Percentiles rank a stretch among this genome's conserved stretches.
phyloP scores from a whole-genome alignment of 1,284 basidiomycete species.

The Athelia psychrophila region DNA sequence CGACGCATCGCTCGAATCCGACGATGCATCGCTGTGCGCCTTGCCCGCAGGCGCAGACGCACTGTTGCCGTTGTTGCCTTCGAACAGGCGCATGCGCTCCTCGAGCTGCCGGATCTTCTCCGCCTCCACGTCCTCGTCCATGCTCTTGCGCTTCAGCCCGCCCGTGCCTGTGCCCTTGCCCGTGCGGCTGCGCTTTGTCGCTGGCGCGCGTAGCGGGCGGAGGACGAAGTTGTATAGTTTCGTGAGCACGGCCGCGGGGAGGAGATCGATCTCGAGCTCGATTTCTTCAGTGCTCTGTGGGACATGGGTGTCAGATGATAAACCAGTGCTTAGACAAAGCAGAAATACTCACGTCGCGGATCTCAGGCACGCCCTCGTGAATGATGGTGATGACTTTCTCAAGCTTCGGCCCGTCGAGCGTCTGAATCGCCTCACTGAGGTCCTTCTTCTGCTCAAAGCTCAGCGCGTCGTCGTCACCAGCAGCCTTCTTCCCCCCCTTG shows the following conservation, averaged over 20 bases:
- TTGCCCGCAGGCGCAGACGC: conserved; percentile 30
- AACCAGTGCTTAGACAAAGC: conserved; percentile 6
- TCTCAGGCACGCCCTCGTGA: conserved; percentile 84
- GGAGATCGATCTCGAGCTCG: conserved; percentile 91
- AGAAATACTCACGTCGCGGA: conserved; percentile 73
- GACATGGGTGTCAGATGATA: conserved; percentile 11
- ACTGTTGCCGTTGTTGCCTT: conserved; percentile 41
- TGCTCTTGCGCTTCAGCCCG: conserved; percentile 85
- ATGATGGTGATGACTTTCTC: conserved; percentile 91
- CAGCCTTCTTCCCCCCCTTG: conserved; percentile 31
- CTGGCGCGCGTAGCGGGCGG: conserved; percentile 60
- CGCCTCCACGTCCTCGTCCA: conserved; percentile 86
- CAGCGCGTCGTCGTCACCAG: conserved; percentile 64
- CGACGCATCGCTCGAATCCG: conserved; percentile 45
- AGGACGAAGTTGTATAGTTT: conserved; percentile 95
- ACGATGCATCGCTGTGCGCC: conserved; percentile 70
- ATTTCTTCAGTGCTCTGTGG: conserved; percentile 90
- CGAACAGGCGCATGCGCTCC: conserved; percentile 75
- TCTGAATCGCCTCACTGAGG: conserved; percentile 86
- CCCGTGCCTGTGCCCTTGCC: conserved; percentile 82
- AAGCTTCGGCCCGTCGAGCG: conserved; percentile 74
- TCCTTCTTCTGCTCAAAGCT: conserved; percentile 97
- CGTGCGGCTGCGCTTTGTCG: conserved; percentile 61
- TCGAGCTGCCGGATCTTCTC: conserved; percentile 89
- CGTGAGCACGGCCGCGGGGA: conserved; percentile 81